Percentiles rank a stretch among this genome's conserved stretches.
Evolutionary conservation across 192 early-diverging fungal species (phyloP).

Genomic region (Coemansia sp.): DNA sequence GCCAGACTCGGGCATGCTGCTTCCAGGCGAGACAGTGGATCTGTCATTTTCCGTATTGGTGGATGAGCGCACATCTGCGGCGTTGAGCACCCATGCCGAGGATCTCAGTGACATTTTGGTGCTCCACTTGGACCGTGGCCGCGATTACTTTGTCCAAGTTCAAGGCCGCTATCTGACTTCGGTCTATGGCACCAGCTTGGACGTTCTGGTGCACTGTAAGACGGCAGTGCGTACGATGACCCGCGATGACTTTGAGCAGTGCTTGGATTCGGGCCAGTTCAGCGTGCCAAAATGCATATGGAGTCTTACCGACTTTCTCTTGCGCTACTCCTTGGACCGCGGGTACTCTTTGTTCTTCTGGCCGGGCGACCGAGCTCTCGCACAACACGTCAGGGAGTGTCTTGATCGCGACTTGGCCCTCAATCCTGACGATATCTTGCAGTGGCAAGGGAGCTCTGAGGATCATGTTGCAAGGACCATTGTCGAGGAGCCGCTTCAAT

Average conservation of each 20-base stretch:
- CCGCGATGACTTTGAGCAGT: slow-evolving; percentile 50
- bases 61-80: slow-evolving; percentile 52
- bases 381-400: slow-evolving; percentile 73
- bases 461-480: slow-evolving; percentile 24
- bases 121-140: slow-evolving; percentile 77
- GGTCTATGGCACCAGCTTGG: slow-evolving; percentile 76
- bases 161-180: slow-evolving; percentile 70
- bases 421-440: slow-evolving; percentile 19
- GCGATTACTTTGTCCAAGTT: slow-evolving; percentile 84
- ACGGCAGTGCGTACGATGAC: slow-evolving; percentile 61
- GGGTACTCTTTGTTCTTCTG: slow-evolving; percentile 39
- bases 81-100: slow-evolving; percentile 58
- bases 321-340: slow-evolving; percentile 35
- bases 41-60: slow-evolving; percentile 54
- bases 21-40: slow-evolving; percentile 62
- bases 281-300: slow-evolving; percentile 54
- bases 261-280: slow-evolving; percentile 39
- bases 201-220: slow-evolving; percentile 64
- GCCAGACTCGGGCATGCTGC: slow-evolving; percentile 68
- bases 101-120: slow-evolving; percentile 63
- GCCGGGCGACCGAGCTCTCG: slow-evolving; percentile 64
- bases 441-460: slow-evolving; percentile 28
- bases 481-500: slow-evolving; percentile 14
- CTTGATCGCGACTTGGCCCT: slow-evolving; percentile 68
- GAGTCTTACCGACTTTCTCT: slow-evolving; percentile 51